These are phyloP conservation scores for Aspergillus brasiliensis DNA, from an alignment of 2,329 filamentous ascomycete species.

Conservation along the genomic window DNA sequence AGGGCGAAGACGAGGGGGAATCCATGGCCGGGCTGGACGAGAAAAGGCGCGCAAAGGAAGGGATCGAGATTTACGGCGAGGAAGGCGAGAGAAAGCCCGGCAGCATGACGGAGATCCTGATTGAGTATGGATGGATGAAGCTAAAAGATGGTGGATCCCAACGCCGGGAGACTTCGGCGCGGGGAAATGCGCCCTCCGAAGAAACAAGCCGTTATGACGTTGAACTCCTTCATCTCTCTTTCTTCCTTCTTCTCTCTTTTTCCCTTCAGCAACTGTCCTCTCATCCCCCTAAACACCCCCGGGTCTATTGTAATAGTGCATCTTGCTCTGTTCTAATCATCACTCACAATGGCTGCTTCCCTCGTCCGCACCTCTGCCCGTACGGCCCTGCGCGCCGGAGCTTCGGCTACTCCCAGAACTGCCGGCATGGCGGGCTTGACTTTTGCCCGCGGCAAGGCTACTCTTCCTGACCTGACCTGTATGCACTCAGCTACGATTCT, in stretches of 20 bases:
- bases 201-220: slow-evolving; percentile 25
- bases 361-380: slow-evolving; percentile 74
- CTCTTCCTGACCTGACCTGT: slow-evolving; percentile 86
- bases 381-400: slow-evolving; percentile 69
- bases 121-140: neutral
- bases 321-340: neutral
- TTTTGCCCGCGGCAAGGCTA: slow-evolving; percentile 85
- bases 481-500: slow-evolving; percentile 35
- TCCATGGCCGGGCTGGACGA: slow-evolving; percentile 30
- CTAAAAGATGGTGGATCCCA: slow-evolving; percentile 2
- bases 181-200: slow-evolving; percentile 25
- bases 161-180: slow-evolving; percentile 17
- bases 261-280: neutral
- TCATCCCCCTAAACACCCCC: slow-evolving; percentile 8
- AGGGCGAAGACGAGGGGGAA: slow-evolving; percentile 32
- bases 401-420: slow-evolving; percentile 56
- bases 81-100: neutral
- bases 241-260: slow-evolving; percentile 7
- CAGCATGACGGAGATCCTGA: neutral
- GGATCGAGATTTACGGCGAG: neutral
- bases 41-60: neutral
- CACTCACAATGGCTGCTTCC: slow-evolving; percentile 67
- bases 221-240: slow-evolving; percentile 14
- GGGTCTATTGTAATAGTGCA: slow-evolving; percentile 15
- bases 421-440: slow-evolving; percentile 69